These are phyloP conservation scores for Plasmodium vinckei DNA, from an alignment of 169 alveolate genomes.

Conservation along the genomic window DNA sequence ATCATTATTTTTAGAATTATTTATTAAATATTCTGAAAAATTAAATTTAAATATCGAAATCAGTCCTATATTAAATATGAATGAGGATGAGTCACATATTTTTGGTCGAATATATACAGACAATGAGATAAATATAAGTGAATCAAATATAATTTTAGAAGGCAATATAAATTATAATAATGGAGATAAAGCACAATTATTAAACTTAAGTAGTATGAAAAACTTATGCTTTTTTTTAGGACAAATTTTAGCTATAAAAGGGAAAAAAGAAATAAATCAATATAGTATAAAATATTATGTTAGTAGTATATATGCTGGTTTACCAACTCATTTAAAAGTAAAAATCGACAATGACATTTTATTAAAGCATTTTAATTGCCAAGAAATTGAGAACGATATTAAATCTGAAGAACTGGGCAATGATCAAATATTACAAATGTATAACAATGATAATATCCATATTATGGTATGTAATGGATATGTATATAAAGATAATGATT, in stretches of 20 bases:
- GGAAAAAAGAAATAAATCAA: conserved; percentile 75
- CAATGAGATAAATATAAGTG: conserved; percentile 70
- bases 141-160: conserved; percentile 71
- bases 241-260: conserved; percentile 75
- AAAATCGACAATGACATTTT: conserved; percentile 44
- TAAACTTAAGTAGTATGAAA: conserved; percentile 60
- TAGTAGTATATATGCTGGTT: conserved; percentile 65
- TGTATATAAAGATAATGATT: conserved; percentile 58
- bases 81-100: conserved; percentile 62
- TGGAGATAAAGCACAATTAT: conserved; percentile 75
- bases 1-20: conserved; percentile 63
- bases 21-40: conserved; percentile 38
- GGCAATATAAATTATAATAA: conserved; percentile 50
- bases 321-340: conserved; percentile 67
- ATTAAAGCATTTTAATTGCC: conserved; percentile 67
- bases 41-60: conserved; percentile 68
- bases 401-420: conserved; percentile 20
- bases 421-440: conserved; percentile 39
- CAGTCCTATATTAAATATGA: conserved; percentile 66
- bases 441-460: conserved; percentile 74
- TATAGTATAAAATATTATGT: conserved; percentile 72
- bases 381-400: conserved; percentile 70
- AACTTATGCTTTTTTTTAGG: conserved; percentile 70
- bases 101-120: conserved; percentile 75
- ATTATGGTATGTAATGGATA: conserved; percentile 76